Evolutionary conservation across 805 yeast genomes (phyloP), one percentile per base, ranked within the genome.

Genomic region (Candida michaelii): DNA sequence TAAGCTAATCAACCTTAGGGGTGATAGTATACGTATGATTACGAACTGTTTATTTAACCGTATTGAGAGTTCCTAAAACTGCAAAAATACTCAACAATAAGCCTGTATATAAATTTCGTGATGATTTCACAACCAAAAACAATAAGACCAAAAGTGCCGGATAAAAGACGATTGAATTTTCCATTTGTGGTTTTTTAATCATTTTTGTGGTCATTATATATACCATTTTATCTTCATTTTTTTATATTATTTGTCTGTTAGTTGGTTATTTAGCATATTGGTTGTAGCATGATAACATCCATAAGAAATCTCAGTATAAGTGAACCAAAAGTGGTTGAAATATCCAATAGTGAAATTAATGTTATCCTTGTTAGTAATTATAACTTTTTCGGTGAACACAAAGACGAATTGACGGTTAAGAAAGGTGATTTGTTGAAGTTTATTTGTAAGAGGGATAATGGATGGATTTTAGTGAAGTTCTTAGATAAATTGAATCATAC

Each of bases 381-480:
- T 50, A 58, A 66, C 27, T 77, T 76, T 54, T 53, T 52, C 8
- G 76, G 77, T 2, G 74, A 77, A 52, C 55, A 60, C 33, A 46
- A 52, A 4, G 60, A 64, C 34, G 85, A 80, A 50, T 56, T 80
- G 6, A 50, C 71, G 1, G 64, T 77, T 1, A 56, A 59, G 2
- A 70, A 69, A 30, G 83, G 83, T 10, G 83, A 77, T 45, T 70
- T 77, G 13, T 58, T 80, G 19, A 79, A 76, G 51, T 56, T 80
- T 15, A 46, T 78, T 4, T 73, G 73, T 39, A 58, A 73, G 30
- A 67, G 64, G 31, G 73, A 73, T 1, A 71, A 73, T 50, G 84
- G 82, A 1, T 77, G 82, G 81, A 56, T 79, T 2, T 55, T 77
- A 32, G 84, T 77, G 7, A 77, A 78, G 54, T 73, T 77, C n/a